These are phyloP conservation scores for Coemansia sp. DNA, from an alignment of 192 early-diverging fungal genomes.

Conservation along the genomic window DNA sequence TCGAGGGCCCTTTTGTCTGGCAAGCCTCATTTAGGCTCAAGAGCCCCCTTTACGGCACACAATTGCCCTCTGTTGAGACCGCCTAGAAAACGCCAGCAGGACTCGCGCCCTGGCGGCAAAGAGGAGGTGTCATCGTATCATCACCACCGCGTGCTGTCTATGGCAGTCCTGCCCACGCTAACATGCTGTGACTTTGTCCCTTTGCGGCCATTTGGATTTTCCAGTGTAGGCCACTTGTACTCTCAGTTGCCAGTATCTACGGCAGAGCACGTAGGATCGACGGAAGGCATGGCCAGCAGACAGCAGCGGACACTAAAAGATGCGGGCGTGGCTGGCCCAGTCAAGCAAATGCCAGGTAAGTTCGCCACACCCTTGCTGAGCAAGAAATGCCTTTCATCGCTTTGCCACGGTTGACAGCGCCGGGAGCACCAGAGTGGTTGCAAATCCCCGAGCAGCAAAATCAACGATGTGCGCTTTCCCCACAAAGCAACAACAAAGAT, in stretches of 20 bases:
- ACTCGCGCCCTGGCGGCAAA: too few species aligned
- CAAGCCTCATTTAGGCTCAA: background rate
- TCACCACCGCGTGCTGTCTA: too few species aligned
- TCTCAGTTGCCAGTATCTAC: background rate
- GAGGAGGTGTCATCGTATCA: too few species aligned
- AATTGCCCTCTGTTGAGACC: too few species aligned
- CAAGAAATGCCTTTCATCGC: too few species aligned
- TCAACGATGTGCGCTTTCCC: too few species aligned
- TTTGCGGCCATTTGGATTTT: background rate
- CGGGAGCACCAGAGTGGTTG: background rate
- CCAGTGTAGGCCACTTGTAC: background rate
- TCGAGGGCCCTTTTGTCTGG: background rate
- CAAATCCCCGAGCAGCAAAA: conserved; percentile 1
- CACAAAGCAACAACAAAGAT: conserved; percentile 1
- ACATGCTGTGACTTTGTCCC: background rate
- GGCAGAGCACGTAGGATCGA: background rate
- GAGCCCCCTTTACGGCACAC: background rate
- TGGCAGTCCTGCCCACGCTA: background rate
- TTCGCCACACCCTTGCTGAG: background rate
- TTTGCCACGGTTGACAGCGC: too few species aligned
- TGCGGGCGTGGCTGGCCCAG: background rate
- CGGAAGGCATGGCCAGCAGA: background rate
- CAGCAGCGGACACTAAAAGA: background rate
- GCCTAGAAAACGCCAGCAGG: too few species aligned
- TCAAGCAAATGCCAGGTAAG: background rate